phyloP scores from a whole-genome alignment of 2,329 filamentous ascomycete species.

The Mycosphaerella arachidis region DNA sequence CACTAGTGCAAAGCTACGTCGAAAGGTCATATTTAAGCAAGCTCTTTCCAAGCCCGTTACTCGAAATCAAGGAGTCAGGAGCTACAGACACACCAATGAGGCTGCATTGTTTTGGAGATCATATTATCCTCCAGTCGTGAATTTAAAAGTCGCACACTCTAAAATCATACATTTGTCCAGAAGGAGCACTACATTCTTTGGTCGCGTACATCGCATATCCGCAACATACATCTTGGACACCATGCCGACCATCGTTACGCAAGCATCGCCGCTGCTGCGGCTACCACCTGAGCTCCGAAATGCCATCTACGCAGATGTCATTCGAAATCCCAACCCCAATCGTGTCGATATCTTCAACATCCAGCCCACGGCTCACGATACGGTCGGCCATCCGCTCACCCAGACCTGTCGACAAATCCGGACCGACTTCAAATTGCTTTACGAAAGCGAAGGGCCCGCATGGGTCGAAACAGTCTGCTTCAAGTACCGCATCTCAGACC shows the following conservation, averaged over 20 bases:
- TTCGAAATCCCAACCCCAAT: background rate
- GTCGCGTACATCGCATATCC: too few species aligned
- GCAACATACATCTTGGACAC: background rate
- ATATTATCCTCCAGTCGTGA: too few species aligned
- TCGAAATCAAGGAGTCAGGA: background rate
- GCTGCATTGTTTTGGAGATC: too few species aligned
- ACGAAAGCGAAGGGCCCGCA: background rate
- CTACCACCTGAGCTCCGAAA: background rate
- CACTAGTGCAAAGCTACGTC: background rate
- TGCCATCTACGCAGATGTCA: background rate
- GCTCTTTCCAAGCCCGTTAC: background rate
- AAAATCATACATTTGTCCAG: too few species aligned
- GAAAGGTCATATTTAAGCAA: too few species aligned
- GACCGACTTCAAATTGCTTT: background rate
- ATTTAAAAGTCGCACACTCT: too few species aligned
- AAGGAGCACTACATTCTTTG: too few species aligned
- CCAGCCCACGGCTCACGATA: background rate
- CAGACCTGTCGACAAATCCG: background rate
- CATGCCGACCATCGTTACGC: background rate
- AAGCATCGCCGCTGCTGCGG: background rate
- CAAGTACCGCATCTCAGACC: background rate
- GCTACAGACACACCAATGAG: too few species aligned
- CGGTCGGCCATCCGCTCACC: background rate
- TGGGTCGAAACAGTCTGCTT: background rate
- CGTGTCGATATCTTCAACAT: background rate